Evolutionary conservation across 1,139 yeast species (phyloP), one percentile per base, ranked within the genome.

Genomic region (Taphrina betulina): DNA sequence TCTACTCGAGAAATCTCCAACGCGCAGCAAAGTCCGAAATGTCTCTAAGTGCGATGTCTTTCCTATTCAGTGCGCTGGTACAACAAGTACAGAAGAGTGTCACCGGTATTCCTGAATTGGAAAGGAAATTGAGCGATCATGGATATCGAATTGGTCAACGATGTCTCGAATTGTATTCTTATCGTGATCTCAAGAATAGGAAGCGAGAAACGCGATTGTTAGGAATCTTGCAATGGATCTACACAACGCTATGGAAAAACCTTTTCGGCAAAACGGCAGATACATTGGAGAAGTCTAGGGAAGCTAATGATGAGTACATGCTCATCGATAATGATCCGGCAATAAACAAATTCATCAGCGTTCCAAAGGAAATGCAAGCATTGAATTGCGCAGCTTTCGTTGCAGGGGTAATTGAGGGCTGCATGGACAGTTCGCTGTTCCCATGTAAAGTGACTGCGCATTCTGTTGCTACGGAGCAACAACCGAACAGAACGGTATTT

Each of bases 381-480:
- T 75, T 88, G 64, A 86, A 85, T 65, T 85, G 95, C 65, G 83
- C 86, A 8, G 90, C 96, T 0, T 86, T 85, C 65, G 80, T 85
- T 1, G 96, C 96, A 1, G 98, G 98, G 0, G 79, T 92, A 24
- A 79, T 92, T 24, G 96, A 90, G 68, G 97, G 96, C 0, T 84
- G 92, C 0, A 72, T 92, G 57, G 95, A 87, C 63, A 78, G 85
- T 14, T 79, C 90, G 1, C 83, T 83, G 60, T 90, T 90, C 67
- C 82, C 81, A 55, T 95, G 95, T 24, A 76, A 74, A 43, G 98
- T 92, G 3, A 81, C 90, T 4, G 96, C 98, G 0, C 98, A 94
- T 67, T 77, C 85, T 0, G 90, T 84, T 38, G 85, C 90, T 0
- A 72, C 78, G 3, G 86, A 79, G 2, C 80, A 75, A 2, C 70